phyloP scores from a whole-genome alignment of 345 rosid genomes.

The Reutealis trisperma region DNA sequence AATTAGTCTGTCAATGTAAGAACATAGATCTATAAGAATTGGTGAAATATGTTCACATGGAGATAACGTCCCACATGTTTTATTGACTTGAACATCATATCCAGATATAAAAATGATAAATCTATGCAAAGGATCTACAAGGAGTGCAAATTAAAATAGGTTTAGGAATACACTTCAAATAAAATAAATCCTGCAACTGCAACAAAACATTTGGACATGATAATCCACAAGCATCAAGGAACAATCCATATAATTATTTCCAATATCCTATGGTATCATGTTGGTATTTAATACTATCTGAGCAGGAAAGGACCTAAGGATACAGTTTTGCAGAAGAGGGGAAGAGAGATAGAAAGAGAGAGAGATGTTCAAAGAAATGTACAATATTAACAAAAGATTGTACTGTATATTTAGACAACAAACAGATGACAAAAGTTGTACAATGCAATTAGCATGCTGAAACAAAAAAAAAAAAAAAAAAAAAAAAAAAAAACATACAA shows the following conservation, averaged over 20 bases:
- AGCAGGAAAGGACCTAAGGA: too few relatives aligned
- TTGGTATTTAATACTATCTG: background rate
- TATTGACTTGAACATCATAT: slow-evolving; percentile 1
- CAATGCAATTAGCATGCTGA: too few relatives aligned
- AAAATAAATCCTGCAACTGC: background rate
- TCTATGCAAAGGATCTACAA: background rate
- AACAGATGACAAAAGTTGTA: too few relatives aligned
- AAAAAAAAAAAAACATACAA: too few relatives aligned
- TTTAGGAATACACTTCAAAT: background rate
- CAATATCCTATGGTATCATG: background rate
- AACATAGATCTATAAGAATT: slow-evolving; percentile 8
- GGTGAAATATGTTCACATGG: background rate
- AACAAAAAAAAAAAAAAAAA: too few relatives aligned
- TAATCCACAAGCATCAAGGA: background rate
- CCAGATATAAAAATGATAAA: background rate
- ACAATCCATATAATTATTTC: background rate
- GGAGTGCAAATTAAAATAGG: background rate
- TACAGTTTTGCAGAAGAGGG: too few relatives aligned
- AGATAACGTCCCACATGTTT: background rate
- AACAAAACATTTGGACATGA: background rate
- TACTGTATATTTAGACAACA: too few relatives aligned
- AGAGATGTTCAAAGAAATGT: too few relatives aligned
- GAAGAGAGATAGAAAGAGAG: too few relatives aligned
- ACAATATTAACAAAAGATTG: too few relatives aligned
- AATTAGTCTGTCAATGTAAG: slow-evolving; percentile 42